Evolutionary conservation across 805 yeast genomes (phyloP).

Genomic region (Saccharomycopsis fibuligera): DNA sequence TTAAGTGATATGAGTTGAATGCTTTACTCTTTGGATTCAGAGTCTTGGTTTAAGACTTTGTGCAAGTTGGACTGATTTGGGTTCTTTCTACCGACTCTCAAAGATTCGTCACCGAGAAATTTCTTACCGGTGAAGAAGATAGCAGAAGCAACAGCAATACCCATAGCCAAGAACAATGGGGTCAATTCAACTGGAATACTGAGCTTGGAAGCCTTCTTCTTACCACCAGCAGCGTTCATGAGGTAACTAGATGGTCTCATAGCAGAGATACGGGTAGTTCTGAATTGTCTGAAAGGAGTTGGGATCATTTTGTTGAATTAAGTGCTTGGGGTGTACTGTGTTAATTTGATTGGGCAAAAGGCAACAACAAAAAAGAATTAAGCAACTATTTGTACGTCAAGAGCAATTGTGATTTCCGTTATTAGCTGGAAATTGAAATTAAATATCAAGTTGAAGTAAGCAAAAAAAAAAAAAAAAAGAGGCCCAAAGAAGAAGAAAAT

Average conservation of each 20-base stretch:
- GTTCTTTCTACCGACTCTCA: constrained; percentile 34
- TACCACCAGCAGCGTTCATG: constrained; percentile 29
- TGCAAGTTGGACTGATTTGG: constrained; percentile 25
- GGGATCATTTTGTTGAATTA: constrained; percentile 13
- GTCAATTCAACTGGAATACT: constrained; percentile 35
- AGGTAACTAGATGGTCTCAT: constrained; percentile 33
- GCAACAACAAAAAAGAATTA: background rate
- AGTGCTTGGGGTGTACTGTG: background rate
- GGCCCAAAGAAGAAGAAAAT: background rate
- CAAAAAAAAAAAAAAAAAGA: background rate
- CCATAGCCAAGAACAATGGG: constrained; percentile 37
- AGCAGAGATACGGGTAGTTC: constrained; percentile 12
- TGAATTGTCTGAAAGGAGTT: constrained; percentile 16
- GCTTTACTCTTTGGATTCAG: background rate
- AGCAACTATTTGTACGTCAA: background rate
- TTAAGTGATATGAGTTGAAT: background rate
- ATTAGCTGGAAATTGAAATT: background rate
- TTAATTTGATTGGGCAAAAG: background rate
- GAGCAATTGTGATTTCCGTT: background rate
- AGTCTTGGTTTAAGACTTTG: constrained; percentile 17
- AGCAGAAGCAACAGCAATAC: constrained; percentile 36
- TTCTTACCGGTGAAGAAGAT: constrained; percentile 34
- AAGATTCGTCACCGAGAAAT: constrained; percentile 29
- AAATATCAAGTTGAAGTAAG: background rate
- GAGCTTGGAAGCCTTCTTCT: constrained; percentile 2